phyloP scores from a whole-genome alignment of 1,284 basidiomycete species.

The Chalciporus sp. region DNA sequence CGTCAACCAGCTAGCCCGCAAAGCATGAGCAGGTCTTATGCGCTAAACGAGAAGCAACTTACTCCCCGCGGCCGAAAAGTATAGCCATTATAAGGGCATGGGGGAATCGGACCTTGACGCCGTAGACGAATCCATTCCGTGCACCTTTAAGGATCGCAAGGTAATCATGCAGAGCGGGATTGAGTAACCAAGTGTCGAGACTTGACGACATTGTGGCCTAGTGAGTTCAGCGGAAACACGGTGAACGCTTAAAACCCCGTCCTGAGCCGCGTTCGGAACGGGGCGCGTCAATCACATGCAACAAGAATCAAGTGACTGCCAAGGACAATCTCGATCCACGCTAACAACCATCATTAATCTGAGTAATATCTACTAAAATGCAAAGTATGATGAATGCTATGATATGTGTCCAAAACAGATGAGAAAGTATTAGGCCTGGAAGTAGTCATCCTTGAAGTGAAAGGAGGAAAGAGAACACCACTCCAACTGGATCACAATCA shows the following conservation, averaged over 20 bases:
- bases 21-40: conserved; percentile 12
- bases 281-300: conserved; percentile 31
- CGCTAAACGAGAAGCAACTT: conserved; percentile 36
- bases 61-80: conserved; percentile 89
- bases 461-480: conserved; percentile 38
- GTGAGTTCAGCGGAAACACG: not conserved
- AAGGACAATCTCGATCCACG: not conserved
- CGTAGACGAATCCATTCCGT: conserved; percentile 91
- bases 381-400: not conserved
- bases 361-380: not conserved
- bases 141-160: conserved; percentile 94
- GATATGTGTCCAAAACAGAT: conserved; percentile 6
- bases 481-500: conserved; percentile 39
- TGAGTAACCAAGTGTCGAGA: conserved; percentile 44
- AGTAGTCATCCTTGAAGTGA: conserved; percentile 46
- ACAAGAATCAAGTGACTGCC: not conserved
- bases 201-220: conserved; percentile 29
- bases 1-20: conserved; percentile 59
- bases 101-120: conserved; percentile 95
- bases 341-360: not conserved
- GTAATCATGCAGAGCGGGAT: conserved; percentile 87
- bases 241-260: not conserved
- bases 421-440: conserved; percentile 15
- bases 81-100: conserved; percentile 99
- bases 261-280: not conserved